Percentiles rank a stretch among this genome's conserved stretches.
Conservation (phyloP, 495 filamentous ascomycete genomes). For the Neurospora sp. region DNA sequence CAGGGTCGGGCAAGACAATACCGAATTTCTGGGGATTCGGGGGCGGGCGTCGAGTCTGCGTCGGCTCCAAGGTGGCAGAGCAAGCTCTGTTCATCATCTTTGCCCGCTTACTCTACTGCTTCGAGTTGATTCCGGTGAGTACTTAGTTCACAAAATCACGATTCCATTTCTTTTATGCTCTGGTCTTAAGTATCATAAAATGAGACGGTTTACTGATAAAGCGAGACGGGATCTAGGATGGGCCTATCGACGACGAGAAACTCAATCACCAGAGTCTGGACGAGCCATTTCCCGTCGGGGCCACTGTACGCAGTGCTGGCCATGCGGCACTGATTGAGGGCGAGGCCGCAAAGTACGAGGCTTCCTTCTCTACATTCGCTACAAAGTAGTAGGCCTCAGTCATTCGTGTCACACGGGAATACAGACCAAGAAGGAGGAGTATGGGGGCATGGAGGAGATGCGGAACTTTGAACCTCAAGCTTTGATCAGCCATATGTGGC, state of each 20-base stretch:
- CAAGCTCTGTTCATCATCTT: conserved; percentile 33
- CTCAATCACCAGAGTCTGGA: conserved; percentile 21
- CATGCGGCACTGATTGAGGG: conserved; percentile 16
- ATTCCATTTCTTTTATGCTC: neutral
- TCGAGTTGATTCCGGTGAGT: conserved; percentile 19
- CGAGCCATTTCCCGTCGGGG: conserved; percentile 24
- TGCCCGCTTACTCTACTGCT: conserved; percentile 35
- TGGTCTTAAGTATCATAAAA: too few species aligned
- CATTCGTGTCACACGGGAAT: neutral
- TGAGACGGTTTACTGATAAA: too few species aligned
- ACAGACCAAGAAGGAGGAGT: neutral
- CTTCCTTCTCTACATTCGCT: conserved; percentile 3
- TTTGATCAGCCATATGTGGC: neutral
- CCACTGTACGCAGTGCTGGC: conserved; percentile 12
- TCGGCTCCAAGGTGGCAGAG: conserved; percentile 36
- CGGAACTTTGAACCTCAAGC: conserved; percentile 1
- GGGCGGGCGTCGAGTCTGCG: conserved; percentile 34
- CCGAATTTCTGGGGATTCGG: conserved; percentile 26
- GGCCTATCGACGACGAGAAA: conserved; percentile 7
- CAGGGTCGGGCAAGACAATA: conserved; percentile 15
- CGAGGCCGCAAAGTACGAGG: conserved; percentile 1
- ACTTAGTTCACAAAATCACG: neutral
- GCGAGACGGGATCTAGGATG: conserved; percentile 3
- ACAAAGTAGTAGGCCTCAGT: neutral
- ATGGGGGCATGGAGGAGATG: neutral